Conservation (phyloP, 352 stramenopile species). For the Globisporangium paddicum region DNA sequence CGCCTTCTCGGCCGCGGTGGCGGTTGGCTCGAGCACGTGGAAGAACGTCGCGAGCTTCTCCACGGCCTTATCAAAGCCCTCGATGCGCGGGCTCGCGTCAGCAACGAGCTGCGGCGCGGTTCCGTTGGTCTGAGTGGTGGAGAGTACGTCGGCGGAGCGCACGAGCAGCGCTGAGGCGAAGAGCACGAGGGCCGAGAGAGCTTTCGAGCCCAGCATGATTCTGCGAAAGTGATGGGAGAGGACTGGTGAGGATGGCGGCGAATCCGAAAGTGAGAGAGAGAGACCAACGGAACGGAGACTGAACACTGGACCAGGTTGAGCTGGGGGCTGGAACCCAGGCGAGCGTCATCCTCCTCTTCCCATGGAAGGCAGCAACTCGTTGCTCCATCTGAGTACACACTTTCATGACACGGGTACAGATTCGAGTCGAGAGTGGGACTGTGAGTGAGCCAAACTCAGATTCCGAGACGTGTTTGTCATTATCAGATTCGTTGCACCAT, state of each 20-base stretch:
- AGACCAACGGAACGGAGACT: neutral
- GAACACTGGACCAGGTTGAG: neutral
- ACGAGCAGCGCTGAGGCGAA: neutral
- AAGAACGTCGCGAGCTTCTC: constrained; percentile 15
- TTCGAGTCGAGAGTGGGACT: neutral
- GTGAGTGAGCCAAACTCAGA: constrained; percentile 2
- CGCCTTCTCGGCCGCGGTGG: constrained; percentile 3
- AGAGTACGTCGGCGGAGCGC: neutral
- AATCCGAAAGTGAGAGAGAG: constrained; percentile 4
- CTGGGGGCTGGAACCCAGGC: neutral
- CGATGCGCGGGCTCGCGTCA: neutral
- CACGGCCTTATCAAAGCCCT: constrained; percentile 12
- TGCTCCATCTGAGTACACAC: neutral
- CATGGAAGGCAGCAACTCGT: neutral
- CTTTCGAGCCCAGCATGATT: constrained; percentile 5
- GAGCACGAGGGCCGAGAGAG: neutral
- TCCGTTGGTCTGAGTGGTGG: neutral
- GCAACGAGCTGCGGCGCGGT: neutral
- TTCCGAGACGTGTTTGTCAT: neutral
- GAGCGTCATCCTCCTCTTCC: no score
- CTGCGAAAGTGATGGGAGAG: neutral
- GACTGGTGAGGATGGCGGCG: neutral
- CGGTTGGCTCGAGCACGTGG: constrained; percentile 6
- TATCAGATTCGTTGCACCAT: no score
- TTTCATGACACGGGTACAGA: neutral